phyloP scores from a whole-genome alignment of 1,284 basidiomycete species.

The Boletus semigastroideus region DNA sequence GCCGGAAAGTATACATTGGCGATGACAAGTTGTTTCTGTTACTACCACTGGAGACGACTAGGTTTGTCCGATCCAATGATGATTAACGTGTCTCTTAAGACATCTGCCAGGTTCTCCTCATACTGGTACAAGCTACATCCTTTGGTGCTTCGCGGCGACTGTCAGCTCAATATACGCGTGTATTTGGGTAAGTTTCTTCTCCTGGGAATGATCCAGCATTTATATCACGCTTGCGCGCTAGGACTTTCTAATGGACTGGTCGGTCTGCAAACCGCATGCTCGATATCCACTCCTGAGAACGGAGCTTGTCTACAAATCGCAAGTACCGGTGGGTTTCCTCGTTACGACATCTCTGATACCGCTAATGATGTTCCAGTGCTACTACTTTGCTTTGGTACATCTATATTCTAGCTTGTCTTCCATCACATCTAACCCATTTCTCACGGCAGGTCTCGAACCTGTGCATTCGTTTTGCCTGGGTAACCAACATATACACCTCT shows the following conservation, averaged over 20 bases:
- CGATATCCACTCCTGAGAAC: slow-evolving; percentile 66
- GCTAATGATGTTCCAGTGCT: slow-evolving; percentile 44
- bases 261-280: slow-evolving; percentile 61
- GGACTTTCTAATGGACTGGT: slow-evolving; percentile 84
- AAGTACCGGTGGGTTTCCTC: slow-evolving; percentile 50
- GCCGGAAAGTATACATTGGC: slow-evolving; percentile 78
- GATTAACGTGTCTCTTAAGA: slow-evolving; percentile 1
- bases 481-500: slow-evolving; percentile 69
- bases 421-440: background rate
- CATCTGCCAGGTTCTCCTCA: slow-evolving; percentile 24
- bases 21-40: slow-evolving; percentile 63
- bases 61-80: slow-evolving; percentile 9
- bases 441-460: slow-evolving; percentile 63
- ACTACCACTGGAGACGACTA: slow-evolving; percentile 68
- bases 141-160: slow-evolving; percentile 66
- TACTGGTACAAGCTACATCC: slow-evolving; percentile 51
- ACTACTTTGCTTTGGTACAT: slow-evolving; percentile 73
- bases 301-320: slow-evolving; percentile 70
- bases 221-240: slow-evolving; percentile 29
- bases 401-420: background rate
- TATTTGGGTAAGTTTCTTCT: slow-evolving; percentile 63
- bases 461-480: slow-evolving; percentile 78
- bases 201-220: background rate
- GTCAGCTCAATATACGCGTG: slow-evolving; percentile 72
- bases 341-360: background rate